phyloP scores from a whole-genome alignment of 1,139 yeast species.

The Suzukiozyma palmioleophila region DNA sequence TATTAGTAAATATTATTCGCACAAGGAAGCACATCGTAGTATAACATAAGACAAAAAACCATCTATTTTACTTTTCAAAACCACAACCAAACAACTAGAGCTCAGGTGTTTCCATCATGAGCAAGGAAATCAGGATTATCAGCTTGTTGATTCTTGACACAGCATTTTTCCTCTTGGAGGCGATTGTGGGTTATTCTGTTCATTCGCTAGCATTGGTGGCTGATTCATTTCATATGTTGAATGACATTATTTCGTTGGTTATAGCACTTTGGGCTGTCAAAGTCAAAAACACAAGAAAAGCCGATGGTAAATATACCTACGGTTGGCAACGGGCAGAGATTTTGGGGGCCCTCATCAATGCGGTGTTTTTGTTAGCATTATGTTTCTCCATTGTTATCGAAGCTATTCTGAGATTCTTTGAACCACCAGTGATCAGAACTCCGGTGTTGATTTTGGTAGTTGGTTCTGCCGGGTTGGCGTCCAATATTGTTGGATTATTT shows the following conservation, averaged over 20 bases:
- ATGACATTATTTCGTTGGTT: slow-evolving; percentile 83
- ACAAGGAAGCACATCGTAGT: too few species aligned
- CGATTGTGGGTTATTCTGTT: slow-evolving; percentile 80
- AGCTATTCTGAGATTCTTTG: slow-evolving; percentile 83
- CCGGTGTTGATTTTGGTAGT: slow-evolving; percentile 79
- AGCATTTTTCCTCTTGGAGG: slow-evolving; percentile 78
- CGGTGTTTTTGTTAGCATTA: slow-evolving; percentile 85
- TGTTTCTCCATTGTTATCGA: slow-evolving; percentile 91
- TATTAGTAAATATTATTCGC: too few species aligned
- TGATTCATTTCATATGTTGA: slow-evolving; percentile 96
- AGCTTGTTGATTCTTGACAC: slow-evolving; percentile 75
- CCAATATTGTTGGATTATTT: slow-evolving; percentile 78
- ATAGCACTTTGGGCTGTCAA: slow-evolving; percentile 97
- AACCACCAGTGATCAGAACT: slow-evolving; percentile 73
- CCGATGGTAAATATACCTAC: slow-evolving; percentile 85
- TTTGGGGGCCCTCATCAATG: slow-evolving; percentile 88
- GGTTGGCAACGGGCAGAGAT: slow-evolving; percentile 98
- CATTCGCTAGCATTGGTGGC: slow-evolving; percentile 92
- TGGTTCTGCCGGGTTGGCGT: slow-evolving; percentile 75
- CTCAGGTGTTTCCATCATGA: slow-evolving; percentile 18
- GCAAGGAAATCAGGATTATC: slow-evolving; percentile 71
- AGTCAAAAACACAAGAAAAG: slow-evolving; percentile 77
- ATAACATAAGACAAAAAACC: too few species aligned
- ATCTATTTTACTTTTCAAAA: background rate
- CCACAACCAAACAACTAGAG: slow-evolving; percentile 5